Percentiles rank a stretch among this genome's conserved stretches.
Conservation (phyloP, 1,139 yeast genomes). For the Suhomyces maxii region DNA sequence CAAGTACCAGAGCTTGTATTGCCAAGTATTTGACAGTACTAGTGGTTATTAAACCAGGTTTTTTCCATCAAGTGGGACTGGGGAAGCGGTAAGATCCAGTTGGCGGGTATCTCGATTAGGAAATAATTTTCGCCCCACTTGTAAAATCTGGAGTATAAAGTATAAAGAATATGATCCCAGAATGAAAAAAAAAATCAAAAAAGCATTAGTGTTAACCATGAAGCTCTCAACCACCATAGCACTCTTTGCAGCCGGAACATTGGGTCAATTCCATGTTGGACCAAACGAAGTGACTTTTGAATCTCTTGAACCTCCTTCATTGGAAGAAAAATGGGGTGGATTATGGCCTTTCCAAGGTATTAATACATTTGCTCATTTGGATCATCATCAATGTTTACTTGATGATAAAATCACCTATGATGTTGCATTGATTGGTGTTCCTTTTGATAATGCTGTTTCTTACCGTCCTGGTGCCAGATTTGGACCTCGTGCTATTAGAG, state of each 20-base stretch:
- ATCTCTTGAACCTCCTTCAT: constrained; percentile 15
- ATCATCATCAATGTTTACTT: constrained; percentile 55
- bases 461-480: constrained; percentile 78
- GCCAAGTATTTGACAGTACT: no score
- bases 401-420: constrained; percentile 52
- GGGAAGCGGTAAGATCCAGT: no score
- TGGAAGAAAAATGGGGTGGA: constrained; percentile 60
- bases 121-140: neutral
- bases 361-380: constrained; percentile 72
- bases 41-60: no score
- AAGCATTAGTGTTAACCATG: no score
- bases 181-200: no score
- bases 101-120: constrained; percentile 10
- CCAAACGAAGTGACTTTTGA: constrained; percentile 4
- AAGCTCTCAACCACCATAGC: no score
- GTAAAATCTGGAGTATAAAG: constrained; percentile 6
- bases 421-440: constrained; percentile 71
- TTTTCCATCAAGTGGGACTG: no score
- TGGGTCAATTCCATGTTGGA: neutral
- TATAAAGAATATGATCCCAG: no score
- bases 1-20: no score
- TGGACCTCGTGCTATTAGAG: constrained; percentile 75
- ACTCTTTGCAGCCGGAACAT: neutral
- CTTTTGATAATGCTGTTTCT: constrained; percentile 75
- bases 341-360: constrained; percentile 72